These are phyloP conservation scores for Hypomyces perniciosus DNA, from an alignment of 2,329 filamentous ascomycete species.

Conservation along the genomic window DNA sequence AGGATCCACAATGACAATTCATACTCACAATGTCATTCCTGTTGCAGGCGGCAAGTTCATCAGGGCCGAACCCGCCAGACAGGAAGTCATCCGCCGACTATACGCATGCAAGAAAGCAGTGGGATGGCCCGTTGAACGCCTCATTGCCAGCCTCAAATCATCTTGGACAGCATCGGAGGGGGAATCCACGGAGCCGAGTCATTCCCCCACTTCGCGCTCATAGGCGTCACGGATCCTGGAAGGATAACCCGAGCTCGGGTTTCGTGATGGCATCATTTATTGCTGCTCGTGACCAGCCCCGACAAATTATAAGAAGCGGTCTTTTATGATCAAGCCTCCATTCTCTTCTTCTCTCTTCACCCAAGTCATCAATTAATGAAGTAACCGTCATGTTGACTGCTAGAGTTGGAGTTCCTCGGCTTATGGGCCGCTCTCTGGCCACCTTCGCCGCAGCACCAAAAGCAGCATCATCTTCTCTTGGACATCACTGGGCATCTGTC, in stretches of 20 bases:
- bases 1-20: neutral
- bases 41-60: conserved; percentile 28
- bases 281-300: neutral
- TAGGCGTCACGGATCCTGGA: neutral
- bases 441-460: neutral
- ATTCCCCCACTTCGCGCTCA: neutral
- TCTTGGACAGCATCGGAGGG: conserved; percentile 20
- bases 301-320: neutral
- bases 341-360: neutral
- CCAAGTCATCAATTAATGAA: no score
- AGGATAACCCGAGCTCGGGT: conserved; percentile 27
- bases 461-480: neutral
- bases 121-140: conserved; percentile 34
- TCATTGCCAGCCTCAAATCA: conserved; percentile 25
- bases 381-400: conserved; percentile 1
- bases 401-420: conserved; percentile 6
- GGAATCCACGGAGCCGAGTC: neutral
- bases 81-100: conserved; percentile 29
- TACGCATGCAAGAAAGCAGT: conserved; percentile 28
- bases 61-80: conserved; percentile 17
- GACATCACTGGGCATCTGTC: conserved; percentile 11
- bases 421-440: conserved; percentile 3
- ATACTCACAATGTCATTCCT: neutral
- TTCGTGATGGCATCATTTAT: conserved; percentile 15
- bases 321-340: neutral